Percentiles rank a stretch among this genome's conserved stretches.
Conservation (phyloP, 495 filamentous ascomycete species). For the Monascus purpureus region DNA sequence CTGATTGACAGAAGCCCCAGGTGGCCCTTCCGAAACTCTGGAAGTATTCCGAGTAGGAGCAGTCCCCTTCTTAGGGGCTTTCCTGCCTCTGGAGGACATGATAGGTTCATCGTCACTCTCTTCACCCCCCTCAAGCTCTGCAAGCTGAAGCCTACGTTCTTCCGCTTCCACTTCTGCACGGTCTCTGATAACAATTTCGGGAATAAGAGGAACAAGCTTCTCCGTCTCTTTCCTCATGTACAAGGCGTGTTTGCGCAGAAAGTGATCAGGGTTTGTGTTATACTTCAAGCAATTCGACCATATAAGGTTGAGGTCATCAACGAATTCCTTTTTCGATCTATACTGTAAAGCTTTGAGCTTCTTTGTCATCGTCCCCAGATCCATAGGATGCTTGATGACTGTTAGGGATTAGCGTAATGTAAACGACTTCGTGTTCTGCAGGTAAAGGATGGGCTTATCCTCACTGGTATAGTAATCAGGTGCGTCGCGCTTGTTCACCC, state of each 20-base stretch:
- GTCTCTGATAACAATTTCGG: slow-evolving; percentile 77
- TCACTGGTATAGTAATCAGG: slow-evolving; percentile 86
- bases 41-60: slow-evolving; percentile 57
- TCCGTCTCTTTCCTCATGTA: slow-evolving; percentile 95
- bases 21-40: slow-evolving; percentile 56
- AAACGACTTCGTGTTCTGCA: too few relatives aligned
- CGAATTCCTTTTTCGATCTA: slow-evolving; percentile 91
- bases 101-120: slow-evolving; percentile 98
- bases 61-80: slow-evolving; percentile 71
- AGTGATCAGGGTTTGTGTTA: slow-evolving; percentile 79
- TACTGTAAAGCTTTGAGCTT: slow-evolving; percentile 80
- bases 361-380: slow-evolving; percentile 95
- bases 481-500: slow-evolving; percentile 92
- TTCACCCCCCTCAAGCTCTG: slow-evolving; percentile 64
- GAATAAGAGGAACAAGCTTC: slow-evolving; percentile 87
- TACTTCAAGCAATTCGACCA: slow-evolving; percentile 95
- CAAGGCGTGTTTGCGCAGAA: slow-evolving; percentile 81
- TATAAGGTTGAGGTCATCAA: slow-evolving; percentile 82
- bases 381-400: slow-evolving; percentile 98
- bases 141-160: slow-evolving; percentile 67
- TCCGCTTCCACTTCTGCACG: slow-evolving; percentile 94
- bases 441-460: too few relatives aligned
- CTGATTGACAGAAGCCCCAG: slow-evolving; percentile 42
- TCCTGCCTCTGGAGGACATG: slow-evolving; percentile 90
- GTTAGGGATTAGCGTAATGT: slow-evolving; percentile 3